These are phyloP conservation scores for Citrus mangshanensis DNA, from an alignment of 345 rosid species.

Conservation along the genomic window DNA sequence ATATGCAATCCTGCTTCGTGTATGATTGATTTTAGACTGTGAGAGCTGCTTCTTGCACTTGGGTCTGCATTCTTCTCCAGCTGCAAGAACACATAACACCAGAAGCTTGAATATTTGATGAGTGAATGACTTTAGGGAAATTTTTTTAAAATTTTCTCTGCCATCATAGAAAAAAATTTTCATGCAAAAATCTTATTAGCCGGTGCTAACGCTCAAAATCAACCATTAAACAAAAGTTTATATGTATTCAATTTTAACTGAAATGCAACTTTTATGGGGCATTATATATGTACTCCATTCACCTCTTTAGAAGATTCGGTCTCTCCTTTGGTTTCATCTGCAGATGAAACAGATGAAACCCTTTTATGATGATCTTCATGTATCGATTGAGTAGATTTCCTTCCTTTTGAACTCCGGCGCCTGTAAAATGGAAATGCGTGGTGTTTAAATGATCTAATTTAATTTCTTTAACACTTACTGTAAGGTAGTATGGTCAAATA, in stretches of 20 bases:
- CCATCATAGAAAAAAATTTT: background rate
- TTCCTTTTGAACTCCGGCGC: constrained; percentile 23
- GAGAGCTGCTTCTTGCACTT: constrained; percentile 31
- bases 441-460: background rate
- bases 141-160: background rate
- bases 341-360: background rate
- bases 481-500: background rate
- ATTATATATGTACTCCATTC: background rate
- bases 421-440: constrained; percentile 14
- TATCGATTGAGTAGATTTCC: constrained; percentile 21
- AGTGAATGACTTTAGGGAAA: background rate
- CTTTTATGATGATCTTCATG: constrained; percentile 20
- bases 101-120: background rate
- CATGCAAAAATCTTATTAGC: background rate
- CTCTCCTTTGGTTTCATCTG: constrained; percentile 20
- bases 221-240: background rate
- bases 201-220: background rate
- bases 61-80: constrained; percentile 34
- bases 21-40: constrained; percentile 15
- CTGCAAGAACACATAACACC: background rate
- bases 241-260: background rate
- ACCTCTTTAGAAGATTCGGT: constrained; percentile 51
- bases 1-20: constrained; percentile 12
- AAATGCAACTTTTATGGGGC: background rate
- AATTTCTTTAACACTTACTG: background rate